These are phyloP conservation scores for Spergularia bocconei DNA, from an alignment of 148 eudicot species.

Conservation along the genomic window DNA sequence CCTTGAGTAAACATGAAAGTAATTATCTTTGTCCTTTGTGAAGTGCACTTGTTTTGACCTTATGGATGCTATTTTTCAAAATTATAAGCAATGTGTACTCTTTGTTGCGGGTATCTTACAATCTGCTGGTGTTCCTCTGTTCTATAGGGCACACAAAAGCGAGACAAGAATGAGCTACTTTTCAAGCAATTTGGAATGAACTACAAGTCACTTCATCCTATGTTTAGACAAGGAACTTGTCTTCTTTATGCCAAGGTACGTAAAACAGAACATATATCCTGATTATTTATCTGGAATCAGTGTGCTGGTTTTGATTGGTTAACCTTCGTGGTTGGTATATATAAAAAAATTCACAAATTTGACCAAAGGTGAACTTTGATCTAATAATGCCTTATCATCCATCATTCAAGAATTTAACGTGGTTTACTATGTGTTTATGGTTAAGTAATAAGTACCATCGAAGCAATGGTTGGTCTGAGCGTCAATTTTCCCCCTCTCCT, in stretches of 20 bases:
- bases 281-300: background rate
- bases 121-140: constrained; percentile 7
- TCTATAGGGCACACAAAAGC: constrained; percentile 65
- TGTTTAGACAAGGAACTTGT: constrained; percentile 87
- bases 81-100: background rate
- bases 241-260: constrained; percentile 64
- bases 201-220: constrained; percentile 59
- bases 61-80: background rate
- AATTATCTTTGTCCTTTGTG: background rate
- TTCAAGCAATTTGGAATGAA: constrained; percentile 67
- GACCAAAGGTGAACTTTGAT: background rate
- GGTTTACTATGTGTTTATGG: background rate
- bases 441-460: background rate
- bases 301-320: background rate
- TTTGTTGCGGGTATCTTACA: background rate
- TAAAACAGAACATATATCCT: background rate
- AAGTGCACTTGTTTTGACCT: background rate
- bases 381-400: too few species aligned
- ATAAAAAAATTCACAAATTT: background rate
- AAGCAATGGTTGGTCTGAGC: constrained; percentile 7
- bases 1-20: background rate
- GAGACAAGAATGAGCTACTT: constrained; percentile 74
- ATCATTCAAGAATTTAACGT: background rate
- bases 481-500: background rate
- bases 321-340: background rate